Conservation (phyloP, 75 land plant species). For the Pinus taeda region DNA sequence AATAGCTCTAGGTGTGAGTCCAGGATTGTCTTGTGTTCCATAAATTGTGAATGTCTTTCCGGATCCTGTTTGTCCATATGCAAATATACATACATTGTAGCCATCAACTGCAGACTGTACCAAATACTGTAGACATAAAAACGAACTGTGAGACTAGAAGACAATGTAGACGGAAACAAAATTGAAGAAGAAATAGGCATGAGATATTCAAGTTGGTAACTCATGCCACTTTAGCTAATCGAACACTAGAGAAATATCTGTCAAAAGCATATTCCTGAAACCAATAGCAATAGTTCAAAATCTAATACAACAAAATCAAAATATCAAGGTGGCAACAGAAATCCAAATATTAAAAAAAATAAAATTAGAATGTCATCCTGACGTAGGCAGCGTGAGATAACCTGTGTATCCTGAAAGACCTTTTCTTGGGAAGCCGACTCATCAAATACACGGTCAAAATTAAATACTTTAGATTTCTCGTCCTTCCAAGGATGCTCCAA, state of each 20-base stretch:
- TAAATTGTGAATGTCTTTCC: slow-evolving; percentile 74
- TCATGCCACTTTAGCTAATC: slow-evolving; percentile 11
- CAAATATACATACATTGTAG: slow-evolving; percentile 71
- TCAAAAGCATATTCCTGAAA: neutral
- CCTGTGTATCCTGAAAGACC: slow-evolving; percentile 42
- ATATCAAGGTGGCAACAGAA: neutral
- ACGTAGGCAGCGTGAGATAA: neutral
- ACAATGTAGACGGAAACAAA: neutral
- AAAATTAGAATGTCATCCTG: neutral
- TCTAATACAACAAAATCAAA: neutral
- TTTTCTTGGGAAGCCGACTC: slow-evolving; percentile 31
- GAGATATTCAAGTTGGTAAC: slow-evolving; percentile 22
- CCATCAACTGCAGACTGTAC: slow-evolving; percentile 70
- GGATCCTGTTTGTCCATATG: slow-evolving; percentile 78
- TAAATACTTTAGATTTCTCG: slow-evolving; percentile 37
- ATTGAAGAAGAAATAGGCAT: neutral
- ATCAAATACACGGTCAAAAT: slow-evolving; percentile 57
- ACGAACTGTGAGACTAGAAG: neutral
- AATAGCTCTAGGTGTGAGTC: slow-evolving; percentile 32
- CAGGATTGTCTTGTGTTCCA: slow-evolving; percentile 29
- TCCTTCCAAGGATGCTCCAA: slow-evolving; percentile 52
- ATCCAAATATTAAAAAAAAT: neutral
- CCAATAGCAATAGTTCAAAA: neutral
- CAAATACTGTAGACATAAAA: slow-evolving; percentile 43
- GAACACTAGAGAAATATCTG: neutral